phyloP scores from a whole-genome alignment of 2,329 filamentous ascomycete genomes.

The Emergomyces orientalis region DNA sequence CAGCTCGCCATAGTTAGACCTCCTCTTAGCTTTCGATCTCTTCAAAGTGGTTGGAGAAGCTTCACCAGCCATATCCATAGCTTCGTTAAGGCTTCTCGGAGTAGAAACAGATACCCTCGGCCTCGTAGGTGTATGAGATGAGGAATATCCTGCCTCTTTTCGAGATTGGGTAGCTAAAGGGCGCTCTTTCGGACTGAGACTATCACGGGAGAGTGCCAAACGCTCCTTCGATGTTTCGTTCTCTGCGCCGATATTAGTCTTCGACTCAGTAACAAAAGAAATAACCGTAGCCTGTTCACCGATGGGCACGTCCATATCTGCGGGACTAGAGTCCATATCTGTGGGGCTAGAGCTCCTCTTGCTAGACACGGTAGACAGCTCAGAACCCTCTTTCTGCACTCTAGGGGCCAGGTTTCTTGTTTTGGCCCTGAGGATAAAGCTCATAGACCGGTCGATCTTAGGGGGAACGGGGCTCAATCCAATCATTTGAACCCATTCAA shows the following conservation, averaged over 20 bases:
- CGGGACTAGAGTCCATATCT: slow-evolving; percentile 47
- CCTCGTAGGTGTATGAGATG: slow-evolving; percentile 4
- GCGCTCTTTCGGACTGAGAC: neutral
- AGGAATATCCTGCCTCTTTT: neutral
- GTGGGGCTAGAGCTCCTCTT: slow-evolving; percentile 41
- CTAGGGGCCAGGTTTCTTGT: slow-evolving; percentile 23
- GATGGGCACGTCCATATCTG: slow-evolving; percentile 52
- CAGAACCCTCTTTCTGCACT: neutral
- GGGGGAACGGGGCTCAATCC: slow-evolving; percentile 56
- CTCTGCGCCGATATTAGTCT: neutral
- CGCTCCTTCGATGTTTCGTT: neutral
- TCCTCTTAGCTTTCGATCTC: slow-evolving; percentile 33
- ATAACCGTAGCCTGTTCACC: slow-evolving; percentile 36
- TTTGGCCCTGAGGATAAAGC: slow-evolving; percentile 41
- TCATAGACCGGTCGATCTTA: slow-evolving; percentile 45
- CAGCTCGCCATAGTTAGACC: slow-evolving; percentile 31
- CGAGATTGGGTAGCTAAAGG: neutral
- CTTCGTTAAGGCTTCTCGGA: slow-evolving; percentile 17
- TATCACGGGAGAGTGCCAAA: neutral
- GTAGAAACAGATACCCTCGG: neutral
- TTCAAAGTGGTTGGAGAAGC: slow-evolving; percentile 28
- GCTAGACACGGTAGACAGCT: slow-evolving; percentile 23
- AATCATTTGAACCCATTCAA: slow-evolving; percentile 86
- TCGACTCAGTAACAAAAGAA: neutral
- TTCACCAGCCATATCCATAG: slow-evolving; percentile 21